These are phyloP conservation scores for Colletotrichum lini DNA, from an alignment of 2,329 filamentous ascomycete species.

Conservation along the genomic window DNA sequence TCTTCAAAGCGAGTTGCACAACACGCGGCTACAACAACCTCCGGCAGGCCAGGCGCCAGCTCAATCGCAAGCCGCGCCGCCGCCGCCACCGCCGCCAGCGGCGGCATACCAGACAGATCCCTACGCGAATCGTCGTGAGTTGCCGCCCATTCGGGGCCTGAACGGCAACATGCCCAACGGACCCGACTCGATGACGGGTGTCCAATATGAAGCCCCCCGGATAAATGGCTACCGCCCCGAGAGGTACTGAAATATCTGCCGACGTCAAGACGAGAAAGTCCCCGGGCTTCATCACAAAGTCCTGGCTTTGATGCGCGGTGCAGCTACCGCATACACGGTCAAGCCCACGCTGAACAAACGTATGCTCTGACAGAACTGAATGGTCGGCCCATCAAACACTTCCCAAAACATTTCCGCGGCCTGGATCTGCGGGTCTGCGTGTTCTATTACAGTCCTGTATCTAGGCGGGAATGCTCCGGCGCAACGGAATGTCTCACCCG, in stretches of 20 bases:
- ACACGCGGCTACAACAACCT: conserved; percentile 45
- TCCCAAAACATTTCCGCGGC: conserved; percentile 7
- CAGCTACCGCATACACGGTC: not conserved
- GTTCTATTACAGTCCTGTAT: conserved; percentile 38
- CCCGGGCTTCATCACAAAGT: not conserved
- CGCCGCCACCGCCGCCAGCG: conserved; percentile 44
- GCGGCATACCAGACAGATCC: conserved; percentile 48
- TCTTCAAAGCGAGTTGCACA: conserved; percentile 55
- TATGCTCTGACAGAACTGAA: not conserved
- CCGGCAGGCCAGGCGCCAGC: conserved; percentile 44
- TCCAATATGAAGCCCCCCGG: conserved; percentile 71
- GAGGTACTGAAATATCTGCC: conserved; percentile 49
- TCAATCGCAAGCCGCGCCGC: conserved; percentile 34
- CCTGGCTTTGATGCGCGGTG: not conserved
- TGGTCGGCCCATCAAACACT: not conserved
- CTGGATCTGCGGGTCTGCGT: conserved; percentile 20
- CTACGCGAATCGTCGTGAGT: conserved; percentile 60
- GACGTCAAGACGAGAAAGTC: not conserved
- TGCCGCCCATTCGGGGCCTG: conserved; percentile 71
- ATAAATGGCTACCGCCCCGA: conserved; percentile 63
- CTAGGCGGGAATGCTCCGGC: conserved; percentile 9
- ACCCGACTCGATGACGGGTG: conserved; percentile 76
- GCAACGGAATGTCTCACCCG: not conserved
- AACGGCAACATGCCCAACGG: conserved; percentile 58
- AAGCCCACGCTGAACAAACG: not conserved